phyloP scores from a whole-genome alignment of 1,284 basidiomycete genomes.

The Anthracocystis panici-leucophaei region DNA sequence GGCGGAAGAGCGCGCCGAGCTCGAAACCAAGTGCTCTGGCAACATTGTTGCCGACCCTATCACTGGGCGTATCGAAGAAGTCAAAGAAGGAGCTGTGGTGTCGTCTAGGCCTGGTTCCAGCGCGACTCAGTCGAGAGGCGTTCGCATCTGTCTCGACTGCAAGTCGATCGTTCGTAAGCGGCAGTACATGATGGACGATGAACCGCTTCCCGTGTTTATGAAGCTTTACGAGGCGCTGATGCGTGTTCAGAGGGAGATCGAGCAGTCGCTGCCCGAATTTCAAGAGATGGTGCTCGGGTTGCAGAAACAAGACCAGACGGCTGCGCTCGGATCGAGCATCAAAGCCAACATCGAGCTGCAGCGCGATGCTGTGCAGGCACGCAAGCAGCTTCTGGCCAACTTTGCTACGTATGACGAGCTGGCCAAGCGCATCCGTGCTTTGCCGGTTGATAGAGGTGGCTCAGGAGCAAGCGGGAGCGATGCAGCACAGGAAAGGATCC shows the following conservation, averaged over 20 bases:
- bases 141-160: constrained; percentile 83
- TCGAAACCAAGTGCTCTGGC: constrained; percentile 51
- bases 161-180: constrained; percentile 81
- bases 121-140: constrained; percentile 31
- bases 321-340: constrained; percentile 60
- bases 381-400: constrained; percentile 83
- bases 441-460: constrained; percentile 72
- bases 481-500: constrained; percentile 82
- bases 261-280: constrained; percentile 78
- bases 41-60: constrained; percentile 53
- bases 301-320: constrained; percentile 70
- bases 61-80: constrained; percentile 46
- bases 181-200: constrained; percentile 81
- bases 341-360: constrained; percentile 65
- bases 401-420: constrained; percentile 89
- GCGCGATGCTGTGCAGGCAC: constrained; percentile 76
- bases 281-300: constrained; percentile 77
- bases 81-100: constrained; percentile 36
- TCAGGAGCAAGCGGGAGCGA: constrained; percentile 23
- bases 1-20: constrained; percentile 22
- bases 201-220: constrained; percentile 74
- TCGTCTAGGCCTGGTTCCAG: constrained; percentile 16
- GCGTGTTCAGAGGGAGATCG: constrained; percentile 81
- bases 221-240: constrained; percentile 76
- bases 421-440: constrained; percentile 82